Base-by-base conservation (phyloP, 495 filamentous ascomycete genomes). In the Cercophora samala region DNA sequence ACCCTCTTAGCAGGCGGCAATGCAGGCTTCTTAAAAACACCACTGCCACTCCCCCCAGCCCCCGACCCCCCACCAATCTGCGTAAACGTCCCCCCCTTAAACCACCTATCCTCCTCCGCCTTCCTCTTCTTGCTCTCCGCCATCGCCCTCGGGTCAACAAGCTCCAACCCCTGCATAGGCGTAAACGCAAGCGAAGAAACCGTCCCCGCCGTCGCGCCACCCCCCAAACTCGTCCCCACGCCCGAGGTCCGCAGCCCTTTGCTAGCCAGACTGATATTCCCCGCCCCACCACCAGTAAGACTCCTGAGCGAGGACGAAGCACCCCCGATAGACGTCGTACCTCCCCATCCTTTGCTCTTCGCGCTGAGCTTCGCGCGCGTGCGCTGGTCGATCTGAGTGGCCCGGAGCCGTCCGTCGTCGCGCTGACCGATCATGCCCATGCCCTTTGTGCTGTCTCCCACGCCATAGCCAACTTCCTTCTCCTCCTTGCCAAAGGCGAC, bases 401-500 rank as follows among this genome's bases (percentile, higher is more conserved):
- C 90, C 52, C 95, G 89, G 65, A 99, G 90, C 13, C 91, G 89
- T 25, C 95, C 96, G 65, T 91, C 92, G 75, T 93, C 90, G 62
- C 88, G 81, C 74, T 92, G 89, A 8, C 95, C 95, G 60, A 99
- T 89, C 96, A 98, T 98, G 62, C 95, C 95, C 70, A 99, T 77
- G 25, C 95, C 95, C 66, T 89, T 87, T 5, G 94, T 97, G 66
- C 87, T 86, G 68, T 97, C 93, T 29, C 94, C 91, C 11, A 86
- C 86, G 17, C 93, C 95, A 75, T 96, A 98, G 17, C 95, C 95
- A 21, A 95, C 90, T 78, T 99, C 95, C 68, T 89, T 87, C 76
- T 99, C 95, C 72, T 98, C 95, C 72, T 96, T 95, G 61, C 94
- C 94, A 70, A 99, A 99, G 0, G 90, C 93, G 85, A 99, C 89